A percentile compares a stretch with the other conserved stretches of the same genome.
phyloP scores from a whole-genome alignment of 2,329 filamentous ascomycete species.

The Trichoderma lentiforme region DNA sequence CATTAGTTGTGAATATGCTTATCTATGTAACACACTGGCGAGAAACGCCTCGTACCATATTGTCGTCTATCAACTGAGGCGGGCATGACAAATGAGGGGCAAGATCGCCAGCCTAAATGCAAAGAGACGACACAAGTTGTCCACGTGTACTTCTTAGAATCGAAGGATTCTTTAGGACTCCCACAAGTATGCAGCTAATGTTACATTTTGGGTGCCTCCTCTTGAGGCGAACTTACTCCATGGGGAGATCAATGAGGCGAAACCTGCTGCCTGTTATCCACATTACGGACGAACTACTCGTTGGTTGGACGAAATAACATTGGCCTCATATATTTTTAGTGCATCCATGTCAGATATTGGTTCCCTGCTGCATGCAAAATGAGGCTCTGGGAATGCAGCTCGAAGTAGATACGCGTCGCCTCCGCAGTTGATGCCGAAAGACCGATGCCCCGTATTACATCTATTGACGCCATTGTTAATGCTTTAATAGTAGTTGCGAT shows the following conservation, averaged over 20 bases:
- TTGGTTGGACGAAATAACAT: neutral
- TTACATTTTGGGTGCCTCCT: neutral
- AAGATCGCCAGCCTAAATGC: neutral
- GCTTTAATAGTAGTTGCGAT: neutral
- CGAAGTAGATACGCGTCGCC: neutral
- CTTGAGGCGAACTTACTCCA: neutral
- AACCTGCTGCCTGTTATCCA: neutral
- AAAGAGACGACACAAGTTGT: neutral
- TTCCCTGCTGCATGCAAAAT: neutral
- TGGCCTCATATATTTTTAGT: neutral
- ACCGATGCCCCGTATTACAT: neutral
- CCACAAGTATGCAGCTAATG: neutral
- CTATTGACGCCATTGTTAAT: neutral
- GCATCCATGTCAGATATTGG: neutral
- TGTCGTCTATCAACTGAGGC: neutral
- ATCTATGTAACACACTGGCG: neutral
- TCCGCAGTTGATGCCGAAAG: neutral
- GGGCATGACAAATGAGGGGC: neutral
- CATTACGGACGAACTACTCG: neutral
- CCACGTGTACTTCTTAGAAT: neutral
- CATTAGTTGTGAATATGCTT: neutral
- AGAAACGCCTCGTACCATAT: neutral
- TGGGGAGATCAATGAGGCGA: neutral
- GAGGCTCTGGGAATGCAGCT: neutral
- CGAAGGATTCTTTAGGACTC: neutral